These are phyloP conservation scores for Rhizopus arrhizus DNA, from an alignment of 371 early-diverging fungal genomes.

Conservation along the genomic window DNA sequence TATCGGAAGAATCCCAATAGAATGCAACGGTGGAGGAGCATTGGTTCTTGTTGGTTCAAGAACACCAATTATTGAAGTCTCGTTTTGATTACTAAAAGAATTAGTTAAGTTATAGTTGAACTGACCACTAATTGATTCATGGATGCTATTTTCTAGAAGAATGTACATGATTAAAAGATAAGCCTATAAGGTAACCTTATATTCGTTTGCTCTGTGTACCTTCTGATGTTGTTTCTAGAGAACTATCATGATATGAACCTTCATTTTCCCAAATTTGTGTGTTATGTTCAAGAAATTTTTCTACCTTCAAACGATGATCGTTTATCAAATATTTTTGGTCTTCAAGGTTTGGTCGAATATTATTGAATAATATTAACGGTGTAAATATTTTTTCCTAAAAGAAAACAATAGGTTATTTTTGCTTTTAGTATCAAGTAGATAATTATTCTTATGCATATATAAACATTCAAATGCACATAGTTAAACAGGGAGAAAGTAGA, in stretches of 20 bases:
- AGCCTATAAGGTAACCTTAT: background rate
- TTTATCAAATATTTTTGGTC: constrained; percentile 26
- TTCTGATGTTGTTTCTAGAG: background rate
- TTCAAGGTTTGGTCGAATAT: constrained; percentile 4
- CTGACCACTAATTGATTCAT: too few relatives aligned
- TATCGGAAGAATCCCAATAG: background rate
- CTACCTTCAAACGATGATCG: constrained; percentile 33
- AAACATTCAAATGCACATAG: background rate
- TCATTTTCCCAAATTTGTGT: constrained; percentile 40
- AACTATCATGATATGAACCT: constrained; percentile 3
- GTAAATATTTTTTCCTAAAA: constrained; percentile 3
- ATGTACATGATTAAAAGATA: too few relatives aligned
- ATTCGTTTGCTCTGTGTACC: background rate
- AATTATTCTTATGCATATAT: background rate
- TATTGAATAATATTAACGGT: constrained; percentile 12
- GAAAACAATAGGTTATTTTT: background rate
- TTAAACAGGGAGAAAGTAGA: too few relatives aligned
- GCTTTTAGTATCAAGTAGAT: background rate
- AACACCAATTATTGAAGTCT: background rate
- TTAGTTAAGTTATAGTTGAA: background rate
- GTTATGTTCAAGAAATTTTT: constrained; percentile 39
- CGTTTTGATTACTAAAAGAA: background rate
- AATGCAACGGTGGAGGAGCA: constrained; percentile 11
- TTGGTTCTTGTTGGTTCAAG: constrained; percentile 10
- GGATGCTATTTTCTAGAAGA: constrained; percentile 1